phyloP scores from a whole-genome alignment of 1,284 basidiomycete species.

The Marasmius fiardii region DNA sequence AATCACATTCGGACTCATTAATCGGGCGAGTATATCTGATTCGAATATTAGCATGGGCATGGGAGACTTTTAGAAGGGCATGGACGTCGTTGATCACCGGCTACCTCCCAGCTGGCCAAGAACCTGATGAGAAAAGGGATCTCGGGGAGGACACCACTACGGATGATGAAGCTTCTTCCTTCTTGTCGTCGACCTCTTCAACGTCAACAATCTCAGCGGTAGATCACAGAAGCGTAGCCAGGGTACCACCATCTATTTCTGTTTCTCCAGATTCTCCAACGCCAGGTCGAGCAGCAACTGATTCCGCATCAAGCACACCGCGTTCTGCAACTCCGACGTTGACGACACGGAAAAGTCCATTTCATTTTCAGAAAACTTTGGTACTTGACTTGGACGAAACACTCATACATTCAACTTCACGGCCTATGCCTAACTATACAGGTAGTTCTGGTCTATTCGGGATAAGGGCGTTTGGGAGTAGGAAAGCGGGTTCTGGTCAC shows the following conservation, averaged over 20 bases:
- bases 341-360: conserved; percentile 56
- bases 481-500: conserved; percentile 75
- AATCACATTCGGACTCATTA: conserved; percentile 27
- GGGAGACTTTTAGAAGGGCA: conserved; percentile 47
- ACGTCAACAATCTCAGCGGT: conserved; percentile 11
- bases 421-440: conserved; percentile 55
- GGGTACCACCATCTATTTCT: conserved; percentile 12
- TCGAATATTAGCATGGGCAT: conserved; percentile 47
- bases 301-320: conserved; percentile 11
- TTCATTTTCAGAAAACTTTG: conserved; percentile 86
- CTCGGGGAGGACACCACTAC: conserved; percentile 38
- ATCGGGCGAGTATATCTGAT: conserved; percentile 50
- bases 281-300: background rate
- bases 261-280: conserved; percentile 8
- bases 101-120: background rate
- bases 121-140: conserved; percentile 31
- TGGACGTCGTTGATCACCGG: conserved; percentile 34
- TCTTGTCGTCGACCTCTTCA: conserved; percentile 3
- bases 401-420: conserved; percentile 94
- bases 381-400: conserved; percentile 98
- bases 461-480: conserved; percentile 49
- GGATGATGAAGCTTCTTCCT: conserved; percentile 26
- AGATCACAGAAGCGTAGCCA: conserved; percentile 2
- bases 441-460: conserved; percentile 63
- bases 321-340: conserved; percentile 47